Evolutionary conservation across 2,329 filamentous ascomycete genomes (phyloP), one percentile per base, ranked within the genome.

Genomic region (Hirsutella thompsonii): DNA sequence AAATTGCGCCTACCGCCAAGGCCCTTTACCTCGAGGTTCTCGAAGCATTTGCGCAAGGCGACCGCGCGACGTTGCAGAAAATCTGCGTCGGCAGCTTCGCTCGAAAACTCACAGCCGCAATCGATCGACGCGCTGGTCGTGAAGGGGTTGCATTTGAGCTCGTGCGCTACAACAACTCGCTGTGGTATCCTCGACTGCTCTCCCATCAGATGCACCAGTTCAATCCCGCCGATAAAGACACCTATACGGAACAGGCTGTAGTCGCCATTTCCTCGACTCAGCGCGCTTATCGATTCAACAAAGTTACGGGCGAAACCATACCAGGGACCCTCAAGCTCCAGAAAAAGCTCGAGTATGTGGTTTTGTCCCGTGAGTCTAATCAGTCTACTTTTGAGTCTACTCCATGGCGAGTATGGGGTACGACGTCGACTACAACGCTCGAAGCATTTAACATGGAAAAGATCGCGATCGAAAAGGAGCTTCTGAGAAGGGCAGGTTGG

Each of bases 371-470:
- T 21, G 42, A 58, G 23, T 46, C 72, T 35, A 60, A 69, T 52
- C 61, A 59, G 37, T 57, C 53, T 41, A 73, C 70, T 18, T 72
- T 63, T 47, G 54, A 63, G 52, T 56, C 67, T 42, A 60, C 57
- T 21, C 63, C 68, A 2, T 86, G 81, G 81, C 68, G 65, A 54
- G 57, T 84, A 39, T 81, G 79, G 72, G 81, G 81, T 13, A 81
- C 75, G 18, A 62, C 74, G 23, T 57, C 69, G 34, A 68, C 74
- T 49, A 76, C 71, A 11, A 70, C 68, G 1, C 53, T 70, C 2
- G 61, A 73, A 45, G 47, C 43, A 5, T 67, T 58, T 35, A 26
- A 50, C 20, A 50, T 59, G 8, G 61, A 67, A 46, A 55, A 58
- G 50, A 53, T 55, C 16, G 51, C 58, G 40, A 49, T 60, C 23